phyloP scores from a whole-genome alignment of 805 yeast species.

The Yarrowia yakushimensis region DNA sequence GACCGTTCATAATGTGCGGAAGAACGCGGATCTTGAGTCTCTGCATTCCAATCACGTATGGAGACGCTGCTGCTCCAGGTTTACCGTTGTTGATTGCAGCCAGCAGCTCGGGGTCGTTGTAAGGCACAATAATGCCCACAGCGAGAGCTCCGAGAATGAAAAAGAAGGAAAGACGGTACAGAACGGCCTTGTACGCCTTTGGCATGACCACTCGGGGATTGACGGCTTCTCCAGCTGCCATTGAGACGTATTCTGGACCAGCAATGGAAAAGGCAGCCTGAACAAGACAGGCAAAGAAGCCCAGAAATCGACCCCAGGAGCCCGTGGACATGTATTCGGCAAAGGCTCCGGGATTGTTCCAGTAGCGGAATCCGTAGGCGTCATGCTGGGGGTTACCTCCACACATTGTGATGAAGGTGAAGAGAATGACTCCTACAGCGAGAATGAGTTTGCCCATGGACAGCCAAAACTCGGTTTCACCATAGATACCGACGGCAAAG shows the following conservation, averaged over 20 bases:
- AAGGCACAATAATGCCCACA: constrained; percentile 73
- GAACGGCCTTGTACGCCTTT: constrained; percentile 73
- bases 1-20: constrained; percentile 76
- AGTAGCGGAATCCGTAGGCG: constrained; percentile 56
- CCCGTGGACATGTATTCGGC: constrained; percentile 56
- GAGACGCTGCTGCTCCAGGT: constrained; percentile 77
- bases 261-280: constrained; percentile 77
- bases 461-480: constrained; percentile 79
- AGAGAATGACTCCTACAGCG: constrained; percentile 70
- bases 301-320: constrained; percentile 61
- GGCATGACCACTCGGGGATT: constrained; percentile 71
- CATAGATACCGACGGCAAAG: constrained; percentile 70
- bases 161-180: constrained; percentile 61
- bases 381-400: constrained; percentile 81
- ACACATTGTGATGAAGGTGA: constrained; percentile 76
- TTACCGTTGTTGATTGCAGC: constrained; percentile 56
- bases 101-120: constrained; percentile 58
- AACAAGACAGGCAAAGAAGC: constrained; percentile 63
- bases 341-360: constrained; percentile 55
- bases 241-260: constrained; percentile 82
- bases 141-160: constrained; percentile 72
- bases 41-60: constrained; percentile 79
- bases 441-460: constrained; percentile 69
- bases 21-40: constrained; percentile 57
- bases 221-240: constrained; percentile 79